Base-by-base conservation (phyloP, 2,329 filamentous ascomycete species). In the Verticillium klebahnii region DNA sequence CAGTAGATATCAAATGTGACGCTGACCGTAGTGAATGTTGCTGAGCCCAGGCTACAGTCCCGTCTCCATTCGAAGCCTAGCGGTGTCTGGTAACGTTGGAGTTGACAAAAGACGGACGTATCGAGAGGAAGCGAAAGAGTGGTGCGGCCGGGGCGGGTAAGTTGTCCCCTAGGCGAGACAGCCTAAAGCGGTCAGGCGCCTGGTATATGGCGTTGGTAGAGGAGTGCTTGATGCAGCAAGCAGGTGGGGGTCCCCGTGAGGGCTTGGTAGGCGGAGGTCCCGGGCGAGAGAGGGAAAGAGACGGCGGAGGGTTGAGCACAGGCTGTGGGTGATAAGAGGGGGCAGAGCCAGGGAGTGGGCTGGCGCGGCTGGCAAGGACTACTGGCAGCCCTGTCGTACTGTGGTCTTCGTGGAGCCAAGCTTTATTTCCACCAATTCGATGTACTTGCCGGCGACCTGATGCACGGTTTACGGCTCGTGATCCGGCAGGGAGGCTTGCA, bases 221-320 rank as follows among this genome's bases (percentile, higher is more conserved):
- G 60, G n/a, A 23, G 19, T 11, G 9, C 40, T 7, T 50, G 40
- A 50, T 23, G 19, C 40, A 60, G 60, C 29, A 63, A 52, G 62
- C 60, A 57, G 52, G 62, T 63, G 62, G 63, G 63, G 63, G 58
- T 60, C 60, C 60, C 64, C 32, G 63, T 64, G 63, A 65, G 62
- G 60, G 32, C 60, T 60, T 57, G 55, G 11, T 17, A 19, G 55
- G 31, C 55, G 55, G 31, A 32, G 55, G 56, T 31, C 25, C n/a
- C n/a, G 56, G 23, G 14, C 14, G 36, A 23, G 25, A 25, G 34
- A 57, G 56, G 19, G 32, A 40, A 23, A 57, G 56, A 23, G 32
- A 40, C 7, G 40, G n/a, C n/a, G n/a, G 40, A 50, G n/a, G 40
- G 40, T 50, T 17, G 12, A 50, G 40, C 36, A 25, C 19, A 31